A percentile compares a stretch with the other conserved stretches of the same genome.
Evolutionary conservation across 306 rosid genomes (phyloP).

Genomic region (Pyrus pyrifolia): DNA sequence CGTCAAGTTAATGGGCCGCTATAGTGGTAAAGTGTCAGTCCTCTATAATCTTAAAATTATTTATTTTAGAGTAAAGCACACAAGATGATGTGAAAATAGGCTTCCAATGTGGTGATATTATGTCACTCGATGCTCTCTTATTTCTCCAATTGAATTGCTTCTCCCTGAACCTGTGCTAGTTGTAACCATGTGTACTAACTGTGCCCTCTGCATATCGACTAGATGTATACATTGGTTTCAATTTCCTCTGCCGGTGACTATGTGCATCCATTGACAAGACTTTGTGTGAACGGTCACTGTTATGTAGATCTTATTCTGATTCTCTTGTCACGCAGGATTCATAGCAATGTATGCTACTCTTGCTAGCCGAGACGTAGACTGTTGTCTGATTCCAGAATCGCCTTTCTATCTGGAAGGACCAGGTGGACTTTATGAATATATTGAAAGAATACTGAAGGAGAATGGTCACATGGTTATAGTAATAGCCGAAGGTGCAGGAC

Average conservation of each 20-base stretch:
- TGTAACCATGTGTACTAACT: too few species aligned
- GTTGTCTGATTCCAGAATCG: constrained; percentile 77
- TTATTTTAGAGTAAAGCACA: background rate
- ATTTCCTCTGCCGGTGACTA: too few species aligned
- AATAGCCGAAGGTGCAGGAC: constrained; percentile 76
- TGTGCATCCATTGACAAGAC: background rate
- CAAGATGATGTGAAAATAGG: background rate
- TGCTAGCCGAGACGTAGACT: constrained; percentile 71
- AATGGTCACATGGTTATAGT: constrained; percentile 74
- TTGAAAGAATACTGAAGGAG: constrained; percentile 54
- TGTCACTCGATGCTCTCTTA: background rate
- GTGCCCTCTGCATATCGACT: background rate
- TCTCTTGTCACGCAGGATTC: constrained; percentile 34
- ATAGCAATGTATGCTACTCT: constrained; percentile 76
- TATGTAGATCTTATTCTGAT: background rate
- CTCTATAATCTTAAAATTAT: background rate
- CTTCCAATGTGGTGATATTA: background rate
- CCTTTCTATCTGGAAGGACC: constrained; percentile 64
- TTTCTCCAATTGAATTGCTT: background rate
- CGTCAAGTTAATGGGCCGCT: constrained; percentile 73
- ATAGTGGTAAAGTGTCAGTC: constrained; percentile 47
- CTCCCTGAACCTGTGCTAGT: background rate
- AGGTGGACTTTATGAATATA: constrained; percentile 54
- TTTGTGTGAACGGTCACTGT: background rate
- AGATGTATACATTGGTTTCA: background rate